A percentile compares a stretch with the other conserved stretches of the same genome.
Conservation (phyloP, 2,329 filamentous ascomycete species). For the Knoxdaviesia capensis region DNA sequence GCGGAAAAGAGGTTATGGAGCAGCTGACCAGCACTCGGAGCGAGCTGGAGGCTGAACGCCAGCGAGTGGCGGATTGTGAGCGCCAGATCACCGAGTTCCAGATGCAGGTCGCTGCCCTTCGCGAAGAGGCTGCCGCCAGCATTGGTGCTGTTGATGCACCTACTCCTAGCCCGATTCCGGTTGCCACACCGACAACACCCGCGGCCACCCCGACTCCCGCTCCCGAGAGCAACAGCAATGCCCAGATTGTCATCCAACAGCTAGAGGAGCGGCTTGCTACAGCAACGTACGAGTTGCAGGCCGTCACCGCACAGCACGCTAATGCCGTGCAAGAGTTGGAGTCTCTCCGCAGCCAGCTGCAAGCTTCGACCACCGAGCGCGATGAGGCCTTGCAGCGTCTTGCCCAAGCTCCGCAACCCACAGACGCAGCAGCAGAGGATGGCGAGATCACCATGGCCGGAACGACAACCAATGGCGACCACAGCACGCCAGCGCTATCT, state of each 20-base stretch:
- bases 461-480: too few relatives aligned
- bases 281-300: constrained; percentile 41
- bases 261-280: constrained; percentile 28
- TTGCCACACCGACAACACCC: too few relatives aligned
- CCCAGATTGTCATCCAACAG: constrained; percentile 20
- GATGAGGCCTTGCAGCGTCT: constrained; percentile 30
- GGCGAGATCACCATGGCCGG: background rate
- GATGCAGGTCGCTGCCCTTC: constrained; percentile 18
- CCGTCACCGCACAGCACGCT: constrained; percentile 46
- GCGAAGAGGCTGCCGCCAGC: constrained; percentile 11
- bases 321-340: constrained; percentile 43
- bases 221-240: constrained; percentile 1
- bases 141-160: background rate
- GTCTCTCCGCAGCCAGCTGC: constrained; percentile 35
- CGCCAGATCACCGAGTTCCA: constrained; percentile 23
- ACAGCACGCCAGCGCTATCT: constrained; percentile 14
- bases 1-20: constrained; percentile 30
- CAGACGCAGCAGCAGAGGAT: constrained; percentile 6
- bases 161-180: too few relatives aligned
- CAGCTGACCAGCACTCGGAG: constrained; percentile 24
- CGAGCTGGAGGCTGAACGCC: constrained; percentile 21
- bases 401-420: constrained; percentile 8
- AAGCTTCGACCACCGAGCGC: constrained; percentile 39
- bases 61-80: constrained; percentile 17
- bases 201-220: too few relatives aligned